Percentiles rank a stretch among this genome's conserved stretches.
Conservation (phyloP, 371 early-diverging fungal species). For the Gilbertella persicaria region DNA sequence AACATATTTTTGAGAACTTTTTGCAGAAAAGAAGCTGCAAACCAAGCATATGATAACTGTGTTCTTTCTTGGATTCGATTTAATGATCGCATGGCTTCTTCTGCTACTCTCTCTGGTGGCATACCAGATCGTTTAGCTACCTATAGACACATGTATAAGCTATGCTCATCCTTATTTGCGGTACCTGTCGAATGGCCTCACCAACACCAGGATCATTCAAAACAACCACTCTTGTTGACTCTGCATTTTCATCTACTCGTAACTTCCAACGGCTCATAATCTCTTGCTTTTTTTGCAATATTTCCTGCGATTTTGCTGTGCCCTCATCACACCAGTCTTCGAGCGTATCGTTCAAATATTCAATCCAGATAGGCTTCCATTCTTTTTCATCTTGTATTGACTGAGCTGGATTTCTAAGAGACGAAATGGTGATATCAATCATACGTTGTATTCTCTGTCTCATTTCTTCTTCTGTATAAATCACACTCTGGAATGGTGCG, state of each 20-base stretch:
- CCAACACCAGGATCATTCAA: slow-evolving; percentile 29
- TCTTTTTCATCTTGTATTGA: slow-evolving; percentile 18
- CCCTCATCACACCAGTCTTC: slow-evolving; percentile 36
- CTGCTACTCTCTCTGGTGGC: slow-evolving; percentile 20
- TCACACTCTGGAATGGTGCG: slow-evolving; percentile 23
- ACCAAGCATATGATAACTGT: slow-evolving; percentile 36
- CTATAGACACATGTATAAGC: slow-evolving; percentile 9
- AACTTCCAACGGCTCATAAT: slow-evolving; percentile 13
- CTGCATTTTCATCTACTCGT: slow-evolving; percentile 24
- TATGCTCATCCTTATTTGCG: too few species aligned
- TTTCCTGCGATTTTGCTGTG: not conserved
- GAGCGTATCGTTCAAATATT: slow-evolving; percentile 27
- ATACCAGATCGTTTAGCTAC: slow-evolving; percentile 30
- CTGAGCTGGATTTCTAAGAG: slow-evolving; percentile 17
- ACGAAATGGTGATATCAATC: slow-evolving; percentile 20
- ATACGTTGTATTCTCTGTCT: slow-evolving; percentile 26
- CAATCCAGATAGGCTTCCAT: slow-evolving; percentile 33
- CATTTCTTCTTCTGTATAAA: slow-evolving; percentile 37
- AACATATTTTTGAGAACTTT: slow-evolving; percentile 28
- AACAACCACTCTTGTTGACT: slow-evolving; percentile 23
- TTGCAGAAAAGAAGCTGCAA: slow-evolving; percentile 32
- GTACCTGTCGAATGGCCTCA: slow-evolving; percentile 22
- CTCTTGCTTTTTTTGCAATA: slow-evolving; percentile 1
- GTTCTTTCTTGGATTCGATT: slow-evolving; percentile 34
- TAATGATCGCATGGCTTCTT: slow-evolving; percentile 23